Evolutionary conservation across 345 rosid genomes (phyloP), one percentile per base, ranked within the genome.

Genomic region (Camelina hispida): DNA sequence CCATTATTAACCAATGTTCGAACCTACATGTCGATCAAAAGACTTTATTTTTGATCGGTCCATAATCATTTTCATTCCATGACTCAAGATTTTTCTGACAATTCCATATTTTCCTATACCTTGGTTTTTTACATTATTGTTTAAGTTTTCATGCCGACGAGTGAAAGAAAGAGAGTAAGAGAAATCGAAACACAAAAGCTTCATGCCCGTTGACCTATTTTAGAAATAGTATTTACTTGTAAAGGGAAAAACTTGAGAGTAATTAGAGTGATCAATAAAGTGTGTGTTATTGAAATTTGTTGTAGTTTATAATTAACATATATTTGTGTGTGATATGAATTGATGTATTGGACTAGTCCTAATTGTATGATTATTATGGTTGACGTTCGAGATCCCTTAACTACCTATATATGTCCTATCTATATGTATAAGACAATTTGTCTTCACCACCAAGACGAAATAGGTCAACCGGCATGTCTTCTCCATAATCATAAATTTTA

Each of bases 381-480:
- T 52, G 30, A 83, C 79, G 50, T 62, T 53, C 59, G 43, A 18
- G 52, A 65, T 6, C 25, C 55, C 35, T 16, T 57, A 57, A 32
- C 4, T 51, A 51, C 30, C 30, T 53, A n/a, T 14, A n/a, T 48
- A 68, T 48, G 50, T 43, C 62, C 34, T 51, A 38, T 28, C 30
- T 4, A 28, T 25, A 25, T 28, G 4, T 58, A 51, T 52, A 54
- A 60, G 65, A 64, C 10, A 46, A 28, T n/a, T n/a, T 28, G 5
- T 6, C 38, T 35, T 32, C 30, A 56, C 12, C 17, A 56, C 40
- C 40, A 32, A 9, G 62, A 16, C 44, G 5, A 22, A 51, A 50
- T 54, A 22, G 37, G 63, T 16, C 77, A 74, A 74, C 79, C 22
- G 55, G 55, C 73, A 59, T 28, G 86, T 83, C 83, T 44, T 3